Evolutionary conservation across 2,329 filamentous ascomycete genomes (phyloP).

Genomic region (Fusarium sp.): DNA sequence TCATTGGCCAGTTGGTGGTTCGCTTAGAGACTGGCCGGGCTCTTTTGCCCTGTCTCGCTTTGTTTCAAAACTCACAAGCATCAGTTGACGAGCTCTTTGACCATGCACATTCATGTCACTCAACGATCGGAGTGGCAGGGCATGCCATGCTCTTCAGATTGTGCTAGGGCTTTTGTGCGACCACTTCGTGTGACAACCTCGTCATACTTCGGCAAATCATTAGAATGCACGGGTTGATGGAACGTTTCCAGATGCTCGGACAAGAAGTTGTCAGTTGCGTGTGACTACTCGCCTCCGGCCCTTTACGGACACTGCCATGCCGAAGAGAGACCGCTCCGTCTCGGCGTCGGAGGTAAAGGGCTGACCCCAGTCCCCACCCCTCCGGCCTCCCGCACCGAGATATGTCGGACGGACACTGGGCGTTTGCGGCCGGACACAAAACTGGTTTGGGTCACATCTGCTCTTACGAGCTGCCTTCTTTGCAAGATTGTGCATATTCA

Average conservation of each 20-base stretch:
- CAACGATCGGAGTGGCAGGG: background rate
- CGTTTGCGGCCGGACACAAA: slow-evolving; percentile 15
- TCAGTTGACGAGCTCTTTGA: slow-evolving; percentile 5
- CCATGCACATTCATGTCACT: slow-evolving; percentile 6
- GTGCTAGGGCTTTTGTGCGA: slow-evolving; percentile 19
- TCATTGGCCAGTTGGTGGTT: slow-evolving; percentile 4
- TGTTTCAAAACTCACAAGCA: slow-evolving; percentile 1
- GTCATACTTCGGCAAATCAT: slow-evolving; percentile 33
- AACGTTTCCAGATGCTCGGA: slow-evolving; percentile 41
- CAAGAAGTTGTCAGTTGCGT: slow-evolving; percentile 17
- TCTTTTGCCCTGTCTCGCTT: slow-evolving; percentile 18
- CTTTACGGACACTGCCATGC: slow-evolving; percentile 27
- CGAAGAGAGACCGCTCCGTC: slow-evolving; percentile 36
- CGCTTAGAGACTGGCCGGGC: slow-evolving; percentile 2
- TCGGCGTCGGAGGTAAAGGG: slow-evolving; percentile 22
- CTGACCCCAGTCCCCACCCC: slow-evolving; percentile 9
- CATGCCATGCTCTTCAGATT: slow-evolving; percentile 5
- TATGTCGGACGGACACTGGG: slow-evolving; percentile 26
- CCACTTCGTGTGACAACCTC: slow-evolving; percentile 2
- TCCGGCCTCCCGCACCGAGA: slow-evolving; percentile 31
- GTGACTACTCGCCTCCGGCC: slow-evolving; percentile 31
- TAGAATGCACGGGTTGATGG: slow-evolving; percentile 22
- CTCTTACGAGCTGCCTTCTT: background rate
- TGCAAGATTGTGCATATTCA: background rate
- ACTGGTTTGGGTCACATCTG: slow-evolving; percentile 10